Conservation (phyloP, 2,329 filamentous ascomycete genomes). For the Sphaerulina vaccinii region DNA sequence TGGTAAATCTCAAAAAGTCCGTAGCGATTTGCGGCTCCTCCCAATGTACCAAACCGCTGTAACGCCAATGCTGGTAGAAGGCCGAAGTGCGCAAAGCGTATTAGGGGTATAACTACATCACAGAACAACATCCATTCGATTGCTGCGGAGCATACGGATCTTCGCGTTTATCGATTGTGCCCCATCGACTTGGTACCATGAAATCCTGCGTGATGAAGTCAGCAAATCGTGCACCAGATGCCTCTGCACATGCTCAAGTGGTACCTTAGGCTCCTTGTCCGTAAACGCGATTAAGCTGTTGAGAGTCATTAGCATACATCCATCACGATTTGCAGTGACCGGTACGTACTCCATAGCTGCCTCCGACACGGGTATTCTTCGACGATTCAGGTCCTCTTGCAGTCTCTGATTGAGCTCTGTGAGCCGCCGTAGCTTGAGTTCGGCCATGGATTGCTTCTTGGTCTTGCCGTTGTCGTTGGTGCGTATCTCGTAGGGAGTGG, state of each 20-base stretch:
- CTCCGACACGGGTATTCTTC: constrained; percentile 92
- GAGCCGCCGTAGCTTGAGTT: constrained; percentile 91
- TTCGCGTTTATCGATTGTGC: constrained; percentile 87
- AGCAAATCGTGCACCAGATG: constrained; percentile 1
- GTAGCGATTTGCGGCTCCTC: constrained; percentile 1
- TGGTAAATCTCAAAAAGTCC: not conserved
- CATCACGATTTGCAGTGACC: not conserved
- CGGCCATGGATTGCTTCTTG: constrained; percentile 99
- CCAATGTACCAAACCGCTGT: constrained; percentile 19
- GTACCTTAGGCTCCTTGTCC: constrained; percentile 75
- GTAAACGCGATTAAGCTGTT: constrained; percentile 93
- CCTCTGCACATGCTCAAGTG: not conserved
- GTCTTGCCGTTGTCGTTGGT: constrained; percentile 69
- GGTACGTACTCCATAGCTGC: constrained; percentile 62
- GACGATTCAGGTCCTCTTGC: constrained; percentile 91
- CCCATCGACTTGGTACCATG: constrained; percentile 98
- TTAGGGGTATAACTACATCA: constrained; percentile 66
- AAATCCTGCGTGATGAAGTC: constrained; percentile 59
- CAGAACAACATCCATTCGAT: constrained; percentile 84
- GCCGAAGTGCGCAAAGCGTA: constrained; percentile 15
- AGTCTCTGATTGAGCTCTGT: constrained; percentile 96
- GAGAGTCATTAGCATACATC: constrained; percentile 5
- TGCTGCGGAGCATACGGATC: constrained; percentile 98
- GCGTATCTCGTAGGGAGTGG: constrained; percentile 64
- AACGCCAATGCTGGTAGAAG: constrained; percentile 30